These are phyloP conservation scores for Apodospora peruviana DNA, from an alignment of 495 filamentous ascomycete species.

Conservation along the genomic window DNA sequence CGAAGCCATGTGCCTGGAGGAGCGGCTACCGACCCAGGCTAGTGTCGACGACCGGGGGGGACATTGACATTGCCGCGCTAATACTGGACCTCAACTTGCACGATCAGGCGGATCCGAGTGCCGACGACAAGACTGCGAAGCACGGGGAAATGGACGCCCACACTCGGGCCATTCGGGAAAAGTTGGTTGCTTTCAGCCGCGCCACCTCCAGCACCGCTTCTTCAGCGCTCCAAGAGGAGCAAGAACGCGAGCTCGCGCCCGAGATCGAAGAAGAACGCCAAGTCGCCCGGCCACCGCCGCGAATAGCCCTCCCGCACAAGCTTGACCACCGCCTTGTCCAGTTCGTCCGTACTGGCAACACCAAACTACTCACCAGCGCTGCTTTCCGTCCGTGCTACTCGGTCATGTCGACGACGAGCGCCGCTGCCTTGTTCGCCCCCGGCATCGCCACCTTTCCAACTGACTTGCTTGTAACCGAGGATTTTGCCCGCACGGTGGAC, in stretches of 20 bases:
- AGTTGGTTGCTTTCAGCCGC: background rate
- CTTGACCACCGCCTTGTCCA: slow-evolving; percentile 43
- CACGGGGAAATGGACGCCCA: too few species aligned
- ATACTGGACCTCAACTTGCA: too few species aligned
- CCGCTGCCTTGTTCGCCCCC: slow-evolving; percentile 20
- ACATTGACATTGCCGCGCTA: background rate
- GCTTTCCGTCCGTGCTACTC: slow-evolving; percentile 47
- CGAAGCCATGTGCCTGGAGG: slow-evolving; percentile 22
- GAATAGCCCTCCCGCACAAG: slow-evolving; percentile 31
- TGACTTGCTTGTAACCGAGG: slow-evolving; percentile 46
- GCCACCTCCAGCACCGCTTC: too few species aligned
- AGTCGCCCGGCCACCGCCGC: slow-evolving; percentile 40
- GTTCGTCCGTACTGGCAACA: slow-evolving; percentile 11
- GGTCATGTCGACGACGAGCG: slow-evolving; percentile 25
- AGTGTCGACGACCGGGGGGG: too few species aligned
- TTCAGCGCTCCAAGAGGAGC: slow-evolving; percentile 54
- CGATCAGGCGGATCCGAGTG: too few species aligned
- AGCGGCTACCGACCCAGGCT: slow-evolving; percentile 10
- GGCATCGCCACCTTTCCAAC: slow-evolving; percentile 26
- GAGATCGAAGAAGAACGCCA: slow-evolving; percentile 58
- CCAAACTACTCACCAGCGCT: background rate
- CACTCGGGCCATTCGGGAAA: background rate
- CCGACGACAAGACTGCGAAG: too few species aligned
- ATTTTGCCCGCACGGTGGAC: slow-evolving; percentile 50
- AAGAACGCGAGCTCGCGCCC: slow-evolving; percentile 61